phyloP scores from a whole-genome alignment of 495 filamentous ascomycete species.

The Stereocaulon alpinum region DNA sequence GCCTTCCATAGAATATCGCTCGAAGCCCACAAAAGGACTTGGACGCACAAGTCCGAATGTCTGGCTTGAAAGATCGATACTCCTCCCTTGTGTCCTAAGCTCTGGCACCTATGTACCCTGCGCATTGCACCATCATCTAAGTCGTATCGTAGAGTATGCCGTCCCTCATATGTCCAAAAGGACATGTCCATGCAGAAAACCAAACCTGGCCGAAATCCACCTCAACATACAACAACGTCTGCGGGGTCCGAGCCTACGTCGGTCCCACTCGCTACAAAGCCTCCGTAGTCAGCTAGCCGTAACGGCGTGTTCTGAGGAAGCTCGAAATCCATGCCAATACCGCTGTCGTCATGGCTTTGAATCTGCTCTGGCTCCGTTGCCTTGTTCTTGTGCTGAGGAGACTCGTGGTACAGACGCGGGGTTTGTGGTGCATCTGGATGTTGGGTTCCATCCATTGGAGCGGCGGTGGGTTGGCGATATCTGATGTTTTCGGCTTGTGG shows the following conservation, averaged over 20 bases:
- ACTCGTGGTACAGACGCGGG: background rate
- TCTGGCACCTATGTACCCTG: background rate
- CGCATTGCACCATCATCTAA: slow-evolving; percentile 1
- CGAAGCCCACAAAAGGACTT: background rate
- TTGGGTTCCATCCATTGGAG: slow-evolving; percentile 19
- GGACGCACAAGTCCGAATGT: background rate
- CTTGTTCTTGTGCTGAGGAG: slow-evolving; percentile 5
- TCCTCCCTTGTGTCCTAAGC: background rate
- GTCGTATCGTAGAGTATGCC: slow-evolving; percentile 3
- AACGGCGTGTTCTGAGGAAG: slow-evolving; percentile 14
- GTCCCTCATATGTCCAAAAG: background rate
- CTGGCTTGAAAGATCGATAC: too few relatives aligned
- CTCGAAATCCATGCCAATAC: slow-evolving; percentile 46
- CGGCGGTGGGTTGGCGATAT: slow-evolving; percentile 5
- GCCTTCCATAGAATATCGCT: background rate
- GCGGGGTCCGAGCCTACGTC: slow-evolving; percentile 22
- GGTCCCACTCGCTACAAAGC: slow-evolving; percentile 16
- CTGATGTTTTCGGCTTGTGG: slow-evolving; percentile 12
- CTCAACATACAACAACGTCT: slow-evolving; percentile 26
- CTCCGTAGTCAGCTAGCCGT: slow-evolving; percentile 18
- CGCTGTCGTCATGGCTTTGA: slow-evolving; percentile 53
- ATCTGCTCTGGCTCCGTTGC: slow-evolving; percentile 10
- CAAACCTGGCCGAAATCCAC: background rate
- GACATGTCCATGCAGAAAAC: background rate
- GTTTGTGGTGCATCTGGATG: background rate